Conservation (phyloP, 371 early-diverging fungal species). For the Massospora cicadina region DNA sequence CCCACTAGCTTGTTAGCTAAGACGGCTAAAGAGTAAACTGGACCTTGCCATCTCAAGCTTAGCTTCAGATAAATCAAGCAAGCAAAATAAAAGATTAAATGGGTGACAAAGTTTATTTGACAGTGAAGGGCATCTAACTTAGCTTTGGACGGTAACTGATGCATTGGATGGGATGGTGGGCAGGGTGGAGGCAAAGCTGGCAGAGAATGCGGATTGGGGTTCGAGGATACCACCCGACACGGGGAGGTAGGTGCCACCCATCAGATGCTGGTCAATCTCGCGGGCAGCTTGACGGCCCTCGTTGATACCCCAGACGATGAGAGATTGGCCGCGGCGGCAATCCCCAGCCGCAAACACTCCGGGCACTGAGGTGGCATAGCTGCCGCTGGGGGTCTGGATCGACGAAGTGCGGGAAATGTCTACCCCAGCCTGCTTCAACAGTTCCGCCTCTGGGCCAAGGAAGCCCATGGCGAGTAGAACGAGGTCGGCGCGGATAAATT, state of each 20-base stretch:
- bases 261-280: conserved; percentile 68
- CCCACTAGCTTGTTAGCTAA: no score
- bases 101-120: background rate
- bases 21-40: no score
- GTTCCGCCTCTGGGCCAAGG: conserved; percentile 78
- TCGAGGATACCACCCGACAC: conserved; percentile 39
- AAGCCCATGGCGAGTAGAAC: conserved; percentile 93
- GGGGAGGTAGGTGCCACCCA: conserved; percentile 39
- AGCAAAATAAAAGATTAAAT: no score
- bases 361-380: conserved; percentile 53
- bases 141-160: background rate
- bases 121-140: background rate
- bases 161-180: background rate
- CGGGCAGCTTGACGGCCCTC: conserved; percentile 92
- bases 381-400: conserved; percentile 59
- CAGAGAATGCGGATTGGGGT: background rate
- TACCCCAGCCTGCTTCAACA: conserved; percentile 37
- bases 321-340: conserved; percentile 84
- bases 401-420: conserved; percentile 39
- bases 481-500: conserved; percentile 72
- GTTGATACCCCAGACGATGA: conserved; percentile 94
- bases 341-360: conserved; percentile 92
- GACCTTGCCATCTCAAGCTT: no score
- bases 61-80: no score
- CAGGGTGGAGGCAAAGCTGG: background rate